phyloP scores from a whole-genome alignment of 139 green algal genomes.

The Bryopsis sp. region DNA sequence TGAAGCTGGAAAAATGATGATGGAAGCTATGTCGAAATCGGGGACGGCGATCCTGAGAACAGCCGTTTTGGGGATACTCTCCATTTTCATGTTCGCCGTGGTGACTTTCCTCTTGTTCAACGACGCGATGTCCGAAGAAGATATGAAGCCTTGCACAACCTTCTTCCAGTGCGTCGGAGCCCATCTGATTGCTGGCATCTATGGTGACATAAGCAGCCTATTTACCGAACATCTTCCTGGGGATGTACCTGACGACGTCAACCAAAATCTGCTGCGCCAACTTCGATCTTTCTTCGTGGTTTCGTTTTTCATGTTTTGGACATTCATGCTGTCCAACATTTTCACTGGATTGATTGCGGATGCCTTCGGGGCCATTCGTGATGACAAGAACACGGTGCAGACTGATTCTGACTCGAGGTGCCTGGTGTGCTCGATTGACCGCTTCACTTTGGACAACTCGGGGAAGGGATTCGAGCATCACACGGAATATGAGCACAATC shows the following conservation, averaged over 20 bases:
- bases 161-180: slow-evolving; percentile 33
- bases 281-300: slow-evolving; percentile 29
- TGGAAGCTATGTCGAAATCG: slow-evolving; percentile 22
- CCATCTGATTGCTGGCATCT: slow-evolving; percentile 29
- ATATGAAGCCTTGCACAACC: slow-evolving; percentile 29
- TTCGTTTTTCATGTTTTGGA: slow-evolving; percentile 34
- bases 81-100: slow-evolving; percentile 27
- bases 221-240: slow-evolving; percentile 19
- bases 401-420: slow-evolving; percentile 27
- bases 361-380: slow-evolving; percentile 34
- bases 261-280: slow-evolving; percentile 18
- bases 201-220: slow-evolving; percentile 20
- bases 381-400: slow-evolving; percentile 27
- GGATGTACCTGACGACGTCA: slow-evolving; percentile 16
- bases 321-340: slow-evolving; percentile 33
- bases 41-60: slow-evolving; percentile 28
- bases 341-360: slow-evolving; percentile 33
- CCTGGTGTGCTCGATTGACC: slow-evolving; percentile 9
- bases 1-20: slow-evolving; percentile 22
- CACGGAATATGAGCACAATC: slow-evolving; percentile 24
- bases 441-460: slow-evolving; percentile 10
- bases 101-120: slow-evolving; percentile 26
- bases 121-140: slow-evolving; percentile 1
- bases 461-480: slow-evolving; percentile 29
- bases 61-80: slow-evolving; percentile 26